Percentiles rank a stretch among this genome's conserved stretches.
phyloP scores from a whole-genome alignment of 2,329 filamentous ascomycete species.

The Cladobotryum protrusum region DNA sequence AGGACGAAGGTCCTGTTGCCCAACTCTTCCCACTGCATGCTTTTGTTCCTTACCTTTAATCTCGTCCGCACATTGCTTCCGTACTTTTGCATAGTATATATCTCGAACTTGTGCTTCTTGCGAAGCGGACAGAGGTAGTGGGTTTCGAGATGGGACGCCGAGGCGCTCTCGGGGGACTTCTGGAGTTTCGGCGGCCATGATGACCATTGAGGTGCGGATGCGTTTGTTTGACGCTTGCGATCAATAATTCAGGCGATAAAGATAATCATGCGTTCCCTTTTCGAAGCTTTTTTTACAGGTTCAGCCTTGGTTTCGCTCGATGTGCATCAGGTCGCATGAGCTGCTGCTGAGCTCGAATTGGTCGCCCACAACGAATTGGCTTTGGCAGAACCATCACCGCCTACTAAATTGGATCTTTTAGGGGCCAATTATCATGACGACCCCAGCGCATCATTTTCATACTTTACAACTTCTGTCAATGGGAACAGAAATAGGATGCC shows the following conservation, averaged over 20 bases:
- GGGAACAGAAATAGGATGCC: no score
- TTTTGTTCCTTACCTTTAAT: constrained; percentile 56
- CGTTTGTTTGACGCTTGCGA: no score
- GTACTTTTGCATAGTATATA: constrained; percentile 73
- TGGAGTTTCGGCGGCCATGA: constrained; percentile 30
- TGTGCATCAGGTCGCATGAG: neutral
- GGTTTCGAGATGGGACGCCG: constrained; percentile 61
- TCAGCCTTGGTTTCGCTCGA: no score
- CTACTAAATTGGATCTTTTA: constrained; percentile 5
- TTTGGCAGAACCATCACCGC: constrained; percentile 14
- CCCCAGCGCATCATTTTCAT: no score
- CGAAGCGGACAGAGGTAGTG: constrained; percentile 72
- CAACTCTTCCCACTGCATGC: neutral
- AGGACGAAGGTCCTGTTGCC: neutral
- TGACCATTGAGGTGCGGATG: constrained; percentile 13
- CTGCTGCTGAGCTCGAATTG: constrained; percentile 3
- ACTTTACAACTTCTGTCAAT: neutral
- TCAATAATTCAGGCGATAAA: no score
- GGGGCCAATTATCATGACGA: no score
- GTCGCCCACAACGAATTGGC: constrained; percentile 5
- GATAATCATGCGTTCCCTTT: no score
- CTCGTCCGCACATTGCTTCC: constrained; percentile 66
- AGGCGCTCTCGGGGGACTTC: constrained; percentile 27
- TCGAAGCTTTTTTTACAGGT: no score
- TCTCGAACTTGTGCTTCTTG: constrained; percentile 80